Conservation (phyloP, 2,329 filamentous ascomycete species). For the Colletotrichum caudatum region DNA sequence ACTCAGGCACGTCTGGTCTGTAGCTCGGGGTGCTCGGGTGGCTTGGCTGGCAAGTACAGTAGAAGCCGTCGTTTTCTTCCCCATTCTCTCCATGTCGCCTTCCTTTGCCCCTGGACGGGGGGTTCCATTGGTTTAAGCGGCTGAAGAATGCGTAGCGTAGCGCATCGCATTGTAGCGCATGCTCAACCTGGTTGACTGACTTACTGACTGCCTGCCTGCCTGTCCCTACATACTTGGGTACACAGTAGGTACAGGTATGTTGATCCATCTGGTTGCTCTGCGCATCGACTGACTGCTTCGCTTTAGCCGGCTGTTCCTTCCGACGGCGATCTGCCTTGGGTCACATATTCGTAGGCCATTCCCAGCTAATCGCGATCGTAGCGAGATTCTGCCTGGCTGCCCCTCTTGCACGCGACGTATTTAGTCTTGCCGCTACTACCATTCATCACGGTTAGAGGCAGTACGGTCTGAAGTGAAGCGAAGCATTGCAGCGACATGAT, state of each 20-base stretch:
- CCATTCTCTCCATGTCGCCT: not conserved
- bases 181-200: constrained; percentile 7
- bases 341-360: not conserved
- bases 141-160: constrained; percentile 35
- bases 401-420: constrained; percentile 9
- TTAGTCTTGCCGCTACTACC: constrained; percentile 28
- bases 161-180: not conserved
- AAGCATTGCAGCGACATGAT: not conserved
- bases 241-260: not conserved
- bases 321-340: constrained; percentile 7
- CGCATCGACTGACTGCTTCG: not conserved
- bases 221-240: too few relatives aligned
- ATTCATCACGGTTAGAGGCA: constrained; percentile 5
- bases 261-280: constrained; percentile 17
- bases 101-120: not conserved
- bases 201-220: not conserved
- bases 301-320: constrained; percentile 1
- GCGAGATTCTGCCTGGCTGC: constrained; percentile 4
- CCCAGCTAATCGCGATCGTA: constrained; percentile 17
- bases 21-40: constrained; percentile 37
- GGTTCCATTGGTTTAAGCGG: constrained; percentile 21
- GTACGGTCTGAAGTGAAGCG: not conserved
- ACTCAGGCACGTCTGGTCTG: constrained; percentile 21
- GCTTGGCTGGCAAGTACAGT: constrained; percentile 24
- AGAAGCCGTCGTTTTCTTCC: not conserved